phyloP scores from a whole-genome alignment of 768 basidiomycete genomes.

The Coprinopsis cinerea region DNA sequence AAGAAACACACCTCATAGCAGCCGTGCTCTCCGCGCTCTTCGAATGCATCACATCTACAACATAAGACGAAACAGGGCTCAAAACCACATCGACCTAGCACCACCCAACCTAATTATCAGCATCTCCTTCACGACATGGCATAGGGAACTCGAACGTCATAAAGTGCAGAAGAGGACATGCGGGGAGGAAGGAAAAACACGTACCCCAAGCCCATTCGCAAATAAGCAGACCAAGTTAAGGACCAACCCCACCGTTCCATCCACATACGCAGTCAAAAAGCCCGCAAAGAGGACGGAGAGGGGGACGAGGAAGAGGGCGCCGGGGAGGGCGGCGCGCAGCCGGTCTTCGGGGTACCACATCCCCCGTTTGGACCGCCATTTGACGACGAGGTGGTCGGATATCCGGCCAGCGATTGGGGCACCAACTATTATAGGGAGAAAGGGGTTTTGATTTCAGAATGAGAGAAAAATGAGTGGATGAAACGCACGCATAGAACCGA shows the following conservation, averaged over 20 bases:
- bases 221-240: conserved; percentile 53
- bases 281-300: conserved; percentile 45
- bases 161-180: not conserved
- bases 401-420: conserved; percentile 53
- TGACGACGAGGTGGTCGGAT: conserved; percentile 49
- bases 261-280: conserved; percentile 46
- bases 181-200: conserved; percentile 13
- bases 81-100: conserved; percentile 55
- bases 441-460: not conserved
- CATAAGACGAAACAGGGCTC: conserved; percentile 50
- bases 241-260: conserved; percentile 42
- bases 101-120: not conserved
- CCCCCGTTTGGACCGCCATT: conserved; percentile 42
- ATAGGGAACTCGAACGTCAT: not conserved
- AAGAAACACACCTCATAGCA: conserved; percentile 38
- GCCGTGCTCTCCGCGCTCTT: conserved; percentile 63
- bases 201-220: conserved; percentile 58
- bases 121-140: not conserved
- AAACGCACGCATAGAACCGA: conserved; percentile 52
- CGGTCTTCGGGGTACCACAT: conserved; percentile 67
- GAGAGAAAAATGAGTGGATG: not conserved
- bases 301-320: conserved; percentile 45
- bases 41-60: conserved; percentile 53
- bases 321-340: conserved; percentile 44
- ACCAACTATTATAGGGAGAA: conserved; percentile 36